A percentile compares a stretch with the other conserved stretches of the same genome.
phyloP scores from a whole-genome alignment of 164 flowering plant species.

The Dillenia turbinata region DNA sequence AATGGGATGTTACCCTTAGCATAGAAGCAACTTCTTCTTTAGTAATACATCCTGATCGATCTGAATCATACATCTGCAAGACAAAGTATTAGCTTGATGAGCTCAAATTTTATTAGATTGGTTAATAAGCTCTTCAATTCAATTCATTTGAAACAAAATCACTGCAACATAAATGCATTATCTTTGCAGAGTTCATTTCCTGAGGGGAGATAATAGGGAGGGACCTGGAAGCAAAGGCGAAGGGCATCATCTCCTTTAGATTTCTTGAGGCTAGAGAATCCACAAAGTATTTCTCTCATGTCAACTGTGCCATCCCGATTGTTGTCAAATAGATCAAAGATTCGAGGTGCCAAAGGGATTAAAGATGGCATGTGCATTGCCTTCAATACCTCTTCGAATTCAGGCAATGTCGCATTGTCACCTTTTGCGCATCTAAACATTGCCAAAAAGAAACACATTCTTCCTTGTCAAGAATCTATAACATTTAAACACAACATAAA shows the following conservation, averaged over 20 bases:
- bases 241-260: constrained; percentile 76
- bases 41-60: constrained; percentile 70
- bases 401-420: constrained; percentile 61
- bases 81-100: constrained; percentile 2
- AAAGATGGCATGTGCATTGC: constrained; percentile 71
- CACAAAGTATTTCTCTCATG: constrained; percentile 70
- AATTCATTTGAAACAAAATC: background rate
- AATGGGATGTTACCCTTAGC: constrained; percentile 45
- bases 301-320: constrained; percentile 79
- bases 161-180: background rate
- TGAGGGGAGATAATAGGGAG: background rate
- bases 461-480: too few relatives aligned
- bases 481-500: too few relatives aligned
- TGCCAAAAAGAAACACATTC: background rate
- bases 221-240: constrained; percentile 67
- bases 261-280: constrained; percentile 63
- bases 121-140: background rate
- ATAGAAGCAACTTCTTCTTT: constrained; percentile 81
- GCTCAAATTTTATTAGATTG: too few relatives aligned
- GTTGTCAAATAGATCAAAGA: constrained; percentile 72
- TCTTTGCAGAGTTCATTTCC: background rate
- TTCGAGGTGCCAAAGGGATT: constrained; percentile 58
- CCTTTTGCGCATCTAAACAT: constrained; percentile 58
- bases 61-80: constrained; percentile 71
- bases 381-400: constrained; percentile 67